phyloP scores from a whole-genome alignment of 768 basidiomycete genomes.

The Heimioporus sp. region DNA sequence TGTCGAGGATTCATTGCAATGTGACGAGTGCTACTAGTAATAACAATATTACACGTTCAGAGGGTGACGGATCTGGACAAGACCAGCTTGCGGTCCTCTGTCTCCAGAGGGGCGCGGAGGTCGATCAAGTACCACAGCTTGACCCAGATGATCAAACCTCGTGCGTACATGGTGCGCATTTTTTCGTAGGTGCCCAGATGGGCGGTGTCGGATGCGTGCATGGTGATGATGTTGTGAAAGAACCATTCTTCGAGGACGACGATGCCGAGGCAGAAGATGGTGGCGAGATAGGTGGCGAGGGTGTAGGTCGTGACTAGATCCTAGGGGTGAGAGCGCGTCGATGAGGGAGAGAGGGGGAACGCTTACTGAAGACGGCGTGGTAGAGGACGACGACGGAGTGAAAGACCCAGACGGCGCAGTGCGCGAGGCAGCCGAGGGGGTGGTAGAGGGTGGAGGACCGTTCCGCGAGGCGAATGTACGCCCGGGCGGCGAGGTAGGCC shows the following conservation, averaged over 20 bases:
- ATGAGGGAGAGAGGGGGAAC: background rate
- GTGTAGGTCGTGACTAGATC: conserved; percentile 13
- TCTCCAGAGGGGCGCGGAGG: background rate
- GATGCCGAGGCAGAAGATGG: conserved; percentile 15
- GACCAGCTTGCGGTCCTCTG: background rate
- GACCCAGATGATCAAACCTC: conserved; percentile 16
- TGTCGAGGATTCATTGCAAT: no score
- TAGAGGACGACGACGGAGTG: conserved; percentile 20
- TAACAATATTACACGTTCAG: conserved; percentile 2
- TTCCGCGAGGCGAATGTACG: conserved; percentile 21
- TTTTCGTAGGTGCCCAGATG: conserved; percentile 19
- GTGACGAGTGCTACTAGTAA: no score
- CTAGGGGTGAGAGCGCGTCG: background rate
- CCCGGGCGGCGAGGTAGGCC: conserved; percentile 17
- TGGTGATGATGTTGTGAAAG: conserved; percentile 19
- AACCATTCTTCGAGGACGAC: conserved; percentile 16
- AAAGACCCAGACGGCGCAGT: conserved; percentile 24
- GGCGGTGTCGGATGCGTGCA: conserved; percentile 2
- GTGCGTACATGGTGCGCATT: conserved; percentile 12
- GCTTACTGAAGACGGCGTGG: conserved; percentile 21
- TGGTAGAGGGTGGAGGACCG: conserved; percentile 22
- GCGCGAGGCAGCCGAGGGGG: conserved; percentile 21
- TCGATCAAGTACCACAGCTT: conserved; percentile 18
- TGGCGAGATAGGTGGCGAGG: conserved; percentile 14
- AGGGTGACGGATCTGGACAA: conserved; percentile 17